Evolutionary conservation across 2,329 filamentous ascomycete species (phyloP), one percentile per base, ranked within the genome.

Genomic region (Cytospora leucostoma): DNA sequence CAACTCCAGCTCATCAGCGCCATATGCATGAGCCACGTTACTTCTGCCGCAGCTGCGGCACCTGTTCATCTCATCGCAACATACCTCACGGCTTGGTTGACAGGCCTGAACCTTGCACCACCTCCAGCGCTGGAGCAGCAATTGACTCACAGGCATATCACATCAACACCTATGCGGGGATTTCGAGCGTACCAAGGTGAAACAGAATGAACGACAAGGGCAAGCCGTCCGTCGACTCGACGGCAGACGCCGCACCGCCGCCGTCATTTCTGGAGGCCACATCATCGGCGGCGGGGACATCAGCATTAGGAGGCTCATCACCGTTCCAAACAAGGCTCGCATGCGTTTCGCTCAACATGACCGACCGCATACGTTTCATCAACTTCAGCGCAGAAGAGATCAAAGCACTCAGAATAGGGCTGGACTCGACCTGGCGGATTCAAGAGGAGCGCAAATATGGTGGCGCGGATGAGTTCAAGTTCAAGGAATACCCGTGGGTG

Each of bases 401-500:
- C 35, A 65, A 67, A 27, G 66, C 64, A 10, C 69, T 74, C 32
- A 71, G 71, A n/a, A 40, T 56, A 13, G 62, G 71, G 1, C 67
- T 76, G 33, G 50, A 64, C 15, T n/a, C 40, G 12, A 62, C 57
- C 34, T 76, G 74, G 72, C 60, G 61, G 3, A 73, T 77, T 55
- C 71, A 74, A 59, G 57, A 64, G 27, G 70, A 73, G 62, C 68
- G 72, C 1, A 61, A 56, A 17, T 78, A 77, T 59, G 71, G 67
- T 61, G 66, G 62, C 11, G 74, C 74, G 1, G 66, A 73, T 37
- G 76, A 79, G 61, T 71, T 78, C 62, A 78, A 77, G 61, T 65
- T 77, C 2, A 47, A 67, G 33, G 75, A 75, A 17, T 67, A 71
- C 54, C 76, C 76, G 4, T 79, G 76, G 76, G 47, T 60, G 13